phyloP scores from a whole-genome alignment of 2,329 filamentous ascomycete species.

The Colletotrichum endophyticum region DNA sequence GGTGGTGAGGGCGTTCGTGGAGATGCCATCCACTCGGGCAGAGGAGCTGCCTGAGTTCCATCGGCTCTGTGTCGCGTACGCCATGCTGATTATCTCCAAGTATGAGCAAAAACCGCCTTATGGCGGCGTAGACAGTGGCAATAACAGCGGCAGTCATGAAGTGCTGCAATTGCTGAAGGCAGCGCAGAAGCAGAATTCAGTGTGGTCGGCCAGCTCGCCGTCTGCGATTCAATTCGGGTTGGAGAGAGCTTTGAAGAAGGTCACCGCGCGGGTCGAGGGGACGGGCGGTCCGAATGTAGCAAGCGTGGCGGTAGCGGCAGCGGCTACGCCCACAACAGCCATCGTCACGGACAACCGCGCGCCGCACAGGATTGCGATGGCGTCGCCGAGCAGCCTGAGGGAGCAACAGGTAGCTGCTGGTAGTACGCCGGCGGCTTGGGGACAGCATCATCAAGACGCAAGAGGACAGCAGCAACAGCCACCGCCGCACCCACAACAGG shows the following conservation, averaged over 20 bases:
- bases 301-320: neutral
- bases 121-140: neutral
- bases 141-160: neutral
- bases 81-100: constrained; percentile 18
- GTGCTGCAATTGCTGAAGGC: constrained; percentile 6
- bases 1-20: constrained; percentile 12
- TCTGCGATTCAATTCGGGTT: constrained; percentile 17
- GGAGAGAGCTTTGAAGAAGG: constrained; percentile 15
- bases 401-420: neutral
- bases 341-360: neutral
- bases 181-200: constrained; percentile 11
- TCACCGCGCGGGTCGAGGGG: neutral
- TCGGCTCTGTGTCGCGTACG: constrained; percentile 16
- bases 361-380: neutral
- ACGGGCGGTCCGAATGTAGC: neutral
- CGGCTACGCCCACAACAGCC: neutral
- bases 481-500: neutral
- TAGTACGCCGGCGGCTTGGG: neutral
- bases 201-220: constrained; percentile 8
- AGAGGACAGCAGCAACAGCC: neutral
- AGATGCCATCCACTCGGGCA: constrained; percentile 12
- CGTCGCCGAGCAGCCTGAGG: neutral
- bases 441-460: neutral
- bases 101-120: neutral
- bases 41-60: constrained; percentile 19